Base-by-base conservation (phyloP, 352 stramenopile genomes). In the Pythium sp. region DNA sequence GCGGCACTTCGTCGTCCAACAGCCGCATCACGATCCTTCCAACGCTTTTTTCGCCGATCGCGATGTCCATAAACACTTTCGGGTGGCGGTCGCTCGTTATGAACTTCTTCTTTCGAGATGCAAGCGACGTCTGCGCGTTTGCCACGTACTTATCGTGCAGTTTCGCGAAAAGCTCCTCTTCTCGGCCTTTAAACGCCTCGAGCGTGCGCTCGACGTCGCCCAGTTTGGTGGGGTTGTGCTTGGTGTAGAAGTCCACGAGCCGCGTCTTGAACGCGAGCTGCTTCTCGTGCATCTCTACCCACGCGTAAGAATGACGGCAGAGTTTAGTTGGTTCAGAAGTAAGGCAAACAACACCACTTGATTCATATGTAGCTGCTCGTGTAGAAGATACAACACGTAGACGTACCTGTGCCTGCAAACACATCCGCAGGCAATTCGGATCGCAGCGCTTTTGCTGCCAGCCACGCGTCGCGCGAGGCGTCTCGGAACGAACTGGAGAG, bases 61-160 rank as follows among this genome's bases (percentile, higher is more conserved):
- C 86, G 64, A 99, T 87, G 76, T 99, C 96, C 70, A 99, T 97
- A 78, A 97, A 99, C 63, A 99, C 96, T 7, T 93, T 94, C 8
- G 84, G 87, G 71, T 99, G 81, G 11, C 55, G 70, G 18, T 68
- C 66, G 38, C 81, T 87, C 28, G 85, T 90, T 26, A 91, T 70
- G 8, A 63, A 69, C 61, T 74, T 80, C 49, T 72, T 81, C 65
- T 91, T 91, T 22, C 76, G 75, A 24, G 75, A 67, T 59, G 73
- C 63, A 3, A 91, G 68, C 7, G 68, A 57, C 58, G 70, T 74
- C 22, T 72, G 58, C 18, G 69, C 64, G 2, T 70, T 60, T 0
- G 55, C 65, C 15, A 89, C 68, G 66, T 94, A 94, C 53, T 85
- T 89, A 54, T 89, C 75, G 2, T 80, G 67, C 20, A 94, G 73